Evolutionary conservation across 495 filamentous ascomycete genomes (phyloP).

Genomic region (Elasticomyces elasticus): DNA sequence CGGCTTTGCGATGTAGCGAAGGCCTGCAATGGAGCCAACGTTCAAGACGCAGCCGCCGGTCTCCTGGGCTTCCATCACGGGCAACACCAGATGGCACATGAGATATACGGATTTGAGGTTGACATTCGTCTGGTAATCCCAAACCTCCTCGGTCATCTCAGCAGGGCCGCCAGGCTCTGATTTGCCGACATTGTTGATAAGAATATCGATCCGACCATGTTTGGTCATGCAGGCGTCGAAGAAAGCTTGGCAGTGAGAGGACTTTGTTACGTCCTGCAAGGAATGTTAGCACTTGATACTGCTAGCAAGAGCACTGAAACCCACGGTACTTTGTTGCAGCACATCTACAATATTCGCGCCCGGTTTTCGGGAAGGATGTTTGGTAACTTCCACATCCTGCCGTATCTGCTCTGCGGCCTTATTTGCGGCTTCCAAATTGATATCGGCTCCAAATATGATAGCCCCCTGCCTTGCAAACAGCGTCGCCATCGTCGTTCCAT

Average conservation of each 20-base stretch:
- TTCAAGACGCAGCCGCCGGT: constrained; percentile 37
- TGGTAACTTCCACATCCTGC: constrained; percentile 4
- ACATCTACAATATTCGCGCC: neutral
- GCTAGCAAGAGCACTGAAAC: neutral
- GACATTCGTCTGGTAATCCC: constrained; percentile 42
- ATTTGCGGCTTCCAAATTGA: constrained; percentile 12
- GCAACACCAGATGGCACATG: constrained; percentile 38
- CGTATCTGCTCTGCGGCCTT: constrained; percentile 29
- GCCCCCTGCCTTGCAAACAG: constrained; percentile 20
- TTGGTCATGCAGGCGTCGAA: constrained; percentile 39
- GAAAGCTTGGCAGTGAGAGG: constrained; percentile 34
- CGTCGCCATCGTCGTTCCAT: constrained; percentile 21
- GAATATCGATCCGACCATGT: constrained; percentile 46
- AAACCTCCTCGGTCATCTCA: constrained; percentile 38
- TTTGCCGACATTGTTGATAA: constrained; percentile 46
- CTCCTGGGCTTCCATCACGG: constrained; percentile 39
- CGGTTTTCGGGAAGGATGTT: neutral
- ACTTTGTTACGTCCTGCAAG: constrained; percentile 39
- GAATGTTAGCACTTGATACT: constrained; percentile 25
- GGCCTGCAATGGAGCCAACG: constrained; percentile 38
- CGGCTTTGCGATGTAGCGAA: constrained; percentile 45
- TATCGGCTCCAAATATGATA: constrained; percentile 20
- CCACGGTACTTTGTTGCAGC: constrained; percentile 1
- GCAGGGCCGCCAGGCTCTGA: constrained; percentile 42
- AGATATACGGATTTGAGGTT: constrained; percentile 47